Percentiles rank a stretch among this genome's conserved stretches.
Conservation (phyloP, 257 asterid species). For the Misopates orontium region DNA sequence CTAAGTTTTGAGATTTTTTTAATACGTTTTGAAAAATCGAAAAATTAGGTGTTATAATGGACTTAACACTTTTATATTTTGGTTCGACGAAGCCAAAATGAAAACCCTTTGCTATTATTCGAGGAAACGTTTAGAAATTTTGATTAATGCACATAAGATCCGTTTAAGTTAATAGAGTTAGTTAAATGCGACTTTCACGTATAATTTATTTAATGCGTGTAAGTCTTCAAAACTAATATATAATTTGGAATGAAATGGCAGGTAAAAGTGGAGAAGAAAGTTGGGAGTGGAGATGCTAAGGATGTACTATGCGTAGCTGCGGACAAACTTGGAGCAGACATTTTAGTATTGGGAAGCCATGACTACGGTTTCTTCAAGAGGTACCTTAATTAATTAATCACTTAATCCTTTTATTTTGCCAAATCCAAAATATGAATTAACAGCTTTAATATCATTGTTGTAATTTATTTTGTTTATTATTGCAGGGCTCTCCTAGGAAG, state of each 20-base stretch:
- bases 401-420: too few relatives aligned
- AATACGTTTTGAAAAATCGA: too few relatives aligned
- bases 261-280: conserved; percentile 57
- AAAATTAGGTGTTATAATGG: too few relatives aligned
- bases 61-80: too few relatives aligned
- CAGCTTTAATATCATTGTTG: background rate
- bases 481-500: conserved; percentile 53
- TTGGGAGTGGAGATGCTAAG: conserved; percentile 68
- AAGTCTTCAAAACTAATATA: too few relatives aligned
- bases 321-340: conserved; percentile 55
- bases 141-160: too few relatives aligned
- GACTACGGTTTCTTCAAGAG: conserved; percentile 74
- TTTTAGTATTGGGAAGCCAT: conserved; percentile 70
- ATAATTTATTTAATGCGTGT: background rate
- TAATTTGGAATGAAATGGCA: conserved; percentile 10
- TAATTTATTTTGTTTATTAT: background rate
- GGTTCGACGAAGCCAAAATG: too few relatives aligned
- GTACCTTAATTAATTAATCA: conserved; percentile 27
- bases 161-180: too few relatives aligned
- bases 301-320: conserved; percentile 61
- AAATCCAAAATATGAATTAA: background rate
- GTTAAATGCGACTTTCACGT: background rate
- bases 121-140: too few relatives aligned
- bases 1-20: too few relatives aligned
- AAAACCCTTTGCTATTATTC: too few relatives aligned